phyloP scores from a whole-genome alignment of 2,329 filamentous ascomycete genomes.

The Pyrenochaeta sp. region DNA sequence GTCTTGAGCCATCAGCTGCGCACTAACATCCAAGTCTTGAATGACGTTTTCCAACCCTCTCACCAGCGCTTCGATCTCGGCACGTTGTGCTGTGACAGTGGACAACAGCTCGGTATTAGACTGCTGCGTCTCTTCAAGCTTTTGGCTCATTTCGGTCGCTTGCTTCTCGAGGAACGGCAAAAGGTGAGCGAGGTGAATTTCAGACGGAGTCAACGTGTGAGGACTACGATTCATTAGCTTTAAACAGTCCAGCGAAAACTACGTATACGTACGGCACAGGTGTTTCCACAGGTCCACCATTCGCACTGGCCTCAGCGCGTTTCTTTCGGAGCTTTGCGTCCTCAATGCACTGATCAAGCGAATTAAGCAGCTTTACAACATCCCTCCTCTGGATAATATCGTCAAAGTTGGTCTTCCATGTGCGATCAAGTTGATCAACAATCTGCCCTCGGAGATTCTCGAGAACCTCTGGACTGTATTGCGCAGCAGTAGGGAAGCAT shows the following conservation, averaged over 20 bases:
- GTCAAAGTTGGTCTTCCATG: constrained; percentile 68
- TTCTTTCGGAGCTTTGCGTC: constrained; percentile 65
- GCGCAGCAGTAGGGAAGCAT: constrained; percentile 70
- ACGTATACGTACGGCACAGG: constrained; percentile 57
- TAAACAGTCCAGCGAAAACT: neutral
- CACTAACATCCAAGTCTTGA: constrained; percentile 63
- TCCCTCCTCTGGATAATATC: constrained; percentile 65
- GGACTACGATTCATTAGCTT: constrained; percentile 53
- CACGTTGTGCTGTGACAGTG: constrained; percentile 62
- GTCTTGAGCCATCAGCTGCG: constrained; percentile 51
- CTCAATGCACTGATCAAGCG: constrained; percentile 66
- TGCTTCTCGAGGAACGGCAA: constrained; percentile 63
- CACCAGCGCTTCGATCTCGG: constrained; percentile 66
- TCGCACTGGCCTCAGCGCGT: constrained; percentile 48
- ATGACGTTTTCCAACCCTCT: constrained; percentile 64
- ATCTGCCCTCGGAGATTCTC: constrained; percentile 67
- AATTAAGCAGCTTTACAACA: constrained; percentile 67
- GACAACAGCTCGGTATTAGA: constrained; percentile 64
- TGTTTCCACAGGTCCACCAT: constrained; percentile 43
- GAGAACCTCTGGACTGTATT: constrained; percentile 64
- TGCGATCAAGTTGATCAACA: constrained; percentile 65
- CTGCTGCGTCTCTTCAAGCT: constrained; percentile 59
- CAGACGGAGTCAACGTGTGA: constrained; percentile 65
- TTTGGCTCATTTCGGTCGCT: constrained; percentile 58
- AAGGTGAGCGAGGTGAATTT: constrained; percentile 67